Evolutionary conservation across 2,329 filamentous ascomycete species (phyloP).

Genomic region (Aspergillus sergii): DNA sequence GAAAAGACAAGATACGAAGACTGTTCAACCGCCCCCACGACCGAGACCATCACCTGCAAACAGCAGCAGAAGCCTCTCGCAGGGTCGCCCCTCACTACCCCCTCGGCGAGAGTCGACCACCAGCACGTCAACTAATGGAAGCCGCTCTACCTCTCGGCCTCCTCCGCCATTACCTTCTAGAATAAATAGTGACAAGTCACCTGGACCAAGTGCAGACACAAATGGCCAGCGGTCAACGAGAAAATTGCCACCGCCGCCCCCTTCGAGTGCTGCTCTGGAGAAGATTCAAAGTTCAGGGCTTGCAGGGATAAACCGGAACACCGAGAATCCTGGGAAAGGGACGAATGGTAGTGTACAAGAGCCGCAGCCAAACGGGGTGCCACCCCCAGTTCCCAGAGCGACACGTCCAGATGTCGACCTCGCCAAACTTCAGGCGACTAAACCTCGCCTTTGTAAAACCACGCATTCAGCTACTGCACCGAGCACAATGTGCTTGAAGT

Average conservation of each 20-base stretch:
- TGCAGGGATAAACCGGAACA: slow-evolving; percentile 47
- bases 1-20: slow-evolving; percentile 42
- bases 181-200: slow-evolving; percentile 18
- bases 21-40: slow-evolving; percentile 23
- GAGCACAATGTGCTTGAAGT: slow-evolving; percentile 67
- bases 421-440: slow-evolving; percentile 56
- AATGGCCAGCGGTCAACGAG: slow-evolving; percentile 26
- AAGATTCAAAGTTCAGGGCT: slow-evolving; percentile 51
- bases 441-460: slow-evolving; percentile 44
- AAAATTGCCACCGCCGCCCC: slow-evolving; percentile 37
- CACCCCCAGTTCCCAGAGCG: slow-evolving; percentile 56
- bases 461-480: slow-evolving; percentile 18
- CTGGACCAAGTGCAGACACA: slow-evolving; percentile 17
- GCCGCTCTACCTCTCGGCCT: slow-evolving; percentile 16
- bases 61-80: slow-evolving; percentile 19
- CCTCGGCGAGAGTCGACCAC: slow-evolving; percentile 24
- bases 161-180: slow-evolving; percentile 29
- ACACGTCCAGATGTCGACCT: slow-evolving; percentile 64
- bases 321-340: slow-evolving; percentile 14
- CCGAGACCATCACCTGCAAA: slow-evolving; percentile 23
- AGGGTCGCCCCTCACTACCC: slow-evolving; percentile 24
- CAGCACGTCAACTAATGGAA: slow-evolving; percentile 15
- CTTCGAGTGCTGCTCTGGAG: slow-evolving; percentile 37
- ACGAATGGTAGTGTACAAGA: slow-evolving; percentile 15
- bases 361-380: slow-evolving; percentile 15